Base-by-base conservation (phyloP, 1,284 basidiomycete species). In the Puccinia horiana region DNA sequence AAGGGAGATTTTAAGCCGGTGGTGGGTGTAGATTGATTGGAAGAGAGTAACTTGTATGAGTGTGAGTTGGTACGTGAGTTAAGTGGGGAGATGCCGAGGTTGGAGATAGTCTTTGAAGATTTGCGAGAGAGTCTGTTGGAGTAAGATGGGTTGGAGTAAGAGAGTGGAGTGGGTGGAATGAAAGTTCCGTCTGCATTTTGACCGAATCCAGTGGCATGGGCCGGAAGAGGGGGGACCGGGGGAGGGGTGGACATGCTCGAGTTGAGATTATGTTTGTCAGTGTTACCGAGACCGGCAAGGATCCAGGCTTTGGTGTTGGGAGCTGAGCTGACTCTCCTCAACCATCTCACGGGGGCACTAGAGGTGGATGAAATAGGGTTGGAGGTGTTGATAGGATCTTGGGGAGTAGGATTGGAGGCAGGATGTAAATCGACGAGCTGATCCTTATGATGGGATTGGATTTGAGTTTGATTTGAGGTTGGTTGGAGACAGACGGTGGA, bases 261-360 rank as follows among this genome's bases (percentile, higher is more conserved):
- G 44, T 47, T 78, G 14, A 18, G 14, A 54, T 58, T 58, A 23
- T 54, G 4, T 12, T 14, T 18, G 26, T 26, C 8, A 9, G 18
- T 18, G 26, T 58, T 58, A 1, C 40, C 37, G 23, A 47, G 20
- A 20, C 29, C 12, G 12, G 12, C 63, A 11, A 79, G 54, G 0
- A 79, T 26, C 77, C 77, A 80, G 11, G 37, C 67, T 63, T 80
- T 80, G 9, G 78, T 72, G 56, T 58, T 80, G 29, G 78, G 78
- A 18, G 78, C 78, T 5, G 78, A 80, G 69, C 67, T 80, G 32
- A 80, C 78, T 37, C 78, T 58, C n/a, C 78, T 37, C 26, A 80
- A 40, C 78, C 78, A 80, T 54, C 32, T 52, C 3, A 47, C 44
- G 4, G 70, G 44, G 2, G n/a, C 26, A 44, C 40, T 69, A 32